Conservation (phyloP, 1,139 yeast genomes). For the Wickerhamomyces sp. region DNA sequence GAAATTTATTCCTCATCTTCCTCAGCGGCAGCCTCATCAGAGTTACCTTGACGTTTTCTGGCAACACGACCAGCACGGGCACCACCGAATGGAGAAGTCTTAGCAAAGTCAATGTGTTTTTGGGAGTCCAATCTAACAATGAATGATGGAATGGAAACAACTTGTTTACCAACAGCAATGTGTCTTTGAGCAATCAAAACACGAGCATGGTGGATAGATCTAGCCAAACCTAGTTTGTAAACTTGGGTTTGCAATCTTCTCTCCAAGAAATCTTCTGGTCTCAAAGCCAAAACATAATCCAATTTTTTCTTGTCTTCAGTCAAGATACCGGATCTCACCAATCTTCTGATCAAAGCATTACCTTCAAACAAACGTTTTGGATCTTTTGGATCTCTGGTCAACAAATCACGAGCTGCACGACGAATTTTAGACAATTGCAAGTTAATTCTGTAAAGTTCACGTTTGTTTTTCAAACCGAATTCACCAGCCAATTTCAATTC, state of each 20-base stretch:
- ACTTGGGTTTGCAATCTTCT: slow-evolving; percentile 99
- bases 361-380: slow-evolving; percentile 99
- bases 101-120: slow-evolving; percentile 99
- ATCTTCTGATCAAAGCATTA: slow-evolving; percentile 98
- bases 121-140: slow-evolving; percentile 99
- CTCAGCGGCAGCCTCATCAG: slow-evolving; percentile 60
- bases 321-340: slow-evolving; percentile 97
- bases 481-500: slow-evolving; percentile 99
- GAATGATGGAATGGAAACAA: slow-evolving; percentile 98
- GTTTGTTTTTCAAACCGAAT: slow-evolving; percentile 99
- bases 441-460: slow-evolving; percentile 98
- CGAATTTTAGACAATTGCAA: slow-evolving; percentile 99
- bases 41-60: slow-evolving; percentile 87
- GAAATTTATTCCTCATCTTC: slow-evolving; percentile 50
- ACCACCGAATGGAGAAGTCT: slow-evolving; percentile 99
- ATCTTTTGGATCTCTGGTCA: slow-evolving; percentile 99
- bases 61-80: slow-evolving; percentile 99
- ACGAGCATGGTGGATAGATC: slow-evolving; percentile 99
- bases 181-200: slow-evolving; percentile 98
- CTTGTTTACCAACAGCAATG: slow-evolving; percentile 99
- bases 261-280: slow-evolving; percentile 98
- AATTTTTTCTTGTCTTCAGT: slow-evolving; percentile 99
- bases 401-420: slow-evolving; percentile 99
- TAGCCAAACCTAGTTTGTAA: slow-evolving; percentile 99
- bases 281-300: slow-evolving; percentile 98